Evolutionary conservation across 2,329 filamentous ascomycete species (phyloP).

Genomic region (Phyllosticta citrichinensis): DNA sequence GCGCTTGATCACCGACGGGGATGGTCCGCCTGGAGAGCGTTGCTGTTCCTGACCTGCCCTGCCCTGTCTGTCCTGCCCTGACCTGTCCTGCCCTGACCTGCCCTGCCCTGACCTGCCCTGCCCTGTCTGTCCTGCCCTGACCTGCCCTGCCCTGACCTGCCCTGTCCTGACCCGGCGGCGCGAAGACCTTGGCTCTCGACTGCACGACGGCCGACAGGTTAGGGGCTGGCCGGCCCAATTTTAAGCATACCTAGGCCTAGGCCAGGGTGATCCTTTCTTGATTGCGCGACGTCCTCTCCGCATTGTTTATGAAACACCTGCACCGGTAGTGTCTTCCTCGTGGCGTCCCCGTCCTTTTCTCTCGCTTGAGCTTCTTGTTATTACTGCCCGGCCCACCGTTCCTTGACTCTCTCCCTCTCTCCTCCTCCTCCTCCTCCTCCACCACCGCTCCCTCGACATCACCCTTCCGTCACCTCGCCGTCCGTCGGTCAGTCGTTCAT

Average conservation of each 20-base stretch:
- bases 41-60: no score
- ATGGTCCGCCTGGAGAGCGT: no score
- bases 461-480: not conserved
- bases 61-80: no score
- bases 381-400: not conserved
- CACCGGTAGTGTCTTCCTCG: constrained; percentile 1
- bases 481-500: not conserved
- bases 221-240: constrained; percentile 1
- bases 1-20: constrained; percentile 5
- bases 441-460: constrained; percentile 2
- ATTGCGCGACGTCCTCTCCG: constrained; percentile 10
- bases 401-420: not conserved
- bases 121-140: no score
- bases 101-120: no score
- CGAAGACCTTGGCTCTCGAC: no score
- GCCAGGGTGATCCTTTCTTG: constrained; percentile 6
- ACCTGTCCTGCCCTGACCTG: no score
- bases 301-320: constrained; percentile 10
- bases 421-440: constrained; percentile 2
- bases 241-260: constrained; percentile 5
- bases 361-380: not conserved
- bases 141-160: no score
- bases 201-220: no score
- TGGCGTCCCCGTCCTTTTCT: not conserved
- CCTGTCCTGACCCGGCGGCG: no score